A percentile compares a stretch with the other conserved stretches of the same genome.
phyloP scores from a whole-genome alignment of 2,329 filamentous ascomycete genomes.

The Exophiala xenobiotica region DNA sequence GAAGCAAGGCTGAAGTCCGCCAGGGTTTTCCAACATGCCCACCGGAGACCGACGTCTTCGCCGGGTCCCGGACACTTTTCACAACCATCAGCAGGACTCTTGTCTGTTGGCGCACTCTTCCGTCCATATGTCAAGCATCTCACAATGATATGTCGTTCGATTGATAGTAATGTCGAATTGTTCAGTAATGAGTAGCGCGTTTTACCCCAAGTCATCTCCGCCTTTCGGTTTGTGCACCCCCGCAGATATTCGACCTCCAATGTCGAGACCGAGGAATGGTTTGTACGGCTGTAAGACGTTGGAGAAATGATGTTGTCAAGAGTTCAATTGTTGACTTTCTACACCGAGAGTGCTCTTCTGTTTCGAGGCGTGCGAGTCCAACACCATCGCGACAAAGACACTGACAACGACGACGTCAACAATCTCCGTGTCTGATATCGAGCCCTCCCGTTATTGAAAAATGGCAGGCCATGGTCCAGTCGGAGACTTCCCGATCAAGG shows the following conservation, averaged over 20 bases:
- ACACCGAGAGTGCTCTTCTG: too few species aligned
- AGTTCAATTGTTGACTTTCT: not conserved
- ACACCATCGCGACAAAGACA: too few species aligned
- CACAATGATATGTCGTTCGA: too few species aligned
- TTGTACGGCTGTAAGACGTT: not conserved
- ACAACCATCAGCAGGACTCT: too few species aligned
- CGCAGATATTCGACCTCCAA: constrained; percentile 1
- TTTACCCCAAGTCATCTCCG: not conserved
- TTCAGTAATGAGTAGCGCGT: too few species aligned
- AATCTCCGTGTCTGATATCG: not conserved
- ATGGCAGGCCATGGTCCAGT: constrained; percentile 6
- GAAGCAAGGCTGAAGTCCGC: not conserved
- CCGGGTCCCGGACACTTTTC: too few species aligned
- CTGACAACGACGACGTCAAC: not conserved
- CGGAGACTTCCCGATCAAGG: constrained; percentile 34
- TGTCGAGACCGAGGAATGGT: not conserved
- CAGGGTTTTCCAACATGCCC: too few species aligned
- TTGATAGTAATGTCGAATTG: too few species aligned
- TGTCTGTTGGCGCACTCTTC: too few species aligned
- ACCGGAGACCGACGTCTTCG: too few species aligned
- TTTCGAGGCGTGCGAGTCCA: too few species aligned
- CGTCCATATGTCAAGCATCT: too few species aligned
- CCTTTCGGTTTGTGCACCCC: not conserved
- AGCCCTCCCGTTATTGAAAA: not conserved
- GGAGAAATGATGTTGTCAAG: not conserved